Evolutionary conservation across 768 basidiomycete species (phyloP), one percentile per base, ranked within the genome.

Genomic region (Inosperma sp.): DNA sequence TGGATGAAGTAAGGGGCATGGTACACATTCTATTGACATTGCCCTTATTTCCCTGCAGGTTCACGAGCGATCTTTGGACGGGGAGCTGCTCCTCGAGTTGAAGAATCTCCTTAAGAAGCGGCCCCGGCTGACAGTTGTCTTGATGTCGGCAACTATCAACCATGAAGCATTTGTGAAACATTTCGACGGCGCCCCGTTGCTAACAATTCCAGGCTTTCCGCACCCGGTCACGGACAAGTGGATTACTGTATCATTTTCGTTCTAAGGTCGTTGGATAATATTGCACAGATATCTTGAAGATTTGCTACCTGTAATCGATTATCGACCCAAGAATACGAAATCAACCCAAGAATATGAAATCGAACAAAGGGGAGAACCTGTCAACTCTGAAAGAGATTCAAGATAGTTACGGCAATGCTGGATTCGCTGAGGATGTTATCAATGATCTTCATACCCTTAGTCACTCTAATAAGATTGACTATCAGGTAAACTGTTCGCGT

Each of bases 91-190:
- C 2, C 77, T 95, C 4, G 85, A 94, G 62, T 72, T 96, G 21
- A 82, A 84, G 52, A 86, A 91, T 58, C 69, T 96, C 12, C 65
- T 95, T 37, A 70, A 71, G 53, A 73, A 64, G 16, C 84, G 91
- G 59, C 68, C 72, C 17, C 77, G 65, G 1, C 75, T 96, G 58
- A 93, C 88, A 63, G 76, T 97, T 17, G 69, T 94, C 17, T 75
- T 95, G 39, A 96, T 96, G 93, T 92, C 88, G 26, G 94, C 94
- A 4, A 97, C 94, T 0, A 94, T 95, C 67, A 94, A 96, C 60
- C 89, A 93, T 53, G 76, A 88, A 55, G 80, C 75, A n/a, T 93
- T 93, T 58, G 72, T 84, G 41, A 75, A 79, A 49, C 96, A 97
- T 65, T 96, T 95, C 62, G 65, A 80, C 43, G 75, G 79, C 17